A percentile compares a stretch with the other conserved stretches of the same genome.
phyloP scores from a whole-genome alignment of 2,329 filamentous ascomycete species.

The Sphaerulina musiva region DNA sequence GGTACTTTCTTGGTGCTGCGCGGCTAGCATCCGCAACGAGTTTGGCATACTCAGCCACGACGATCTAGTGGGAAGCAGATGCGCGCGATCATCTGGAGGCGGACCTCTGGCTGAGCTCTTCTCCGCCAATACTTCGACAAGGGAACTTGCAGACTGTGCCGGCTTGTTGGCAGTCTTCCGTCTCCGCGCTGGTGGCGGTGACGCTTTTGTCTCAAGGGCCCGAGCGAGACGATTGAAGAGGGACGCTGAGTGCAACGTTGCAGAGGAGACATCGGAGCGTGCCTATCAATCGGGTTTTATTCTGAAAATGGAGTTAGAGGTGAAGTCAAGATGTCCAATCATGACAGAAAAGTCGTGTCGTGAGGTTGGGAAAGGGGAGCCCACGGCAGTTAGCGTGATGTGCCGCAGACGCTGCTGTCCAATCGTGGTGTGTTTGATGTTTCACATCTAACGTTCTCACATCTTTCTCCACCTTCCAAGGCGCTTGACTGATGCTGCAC shows the following conservation, averaged over 20 bases:
- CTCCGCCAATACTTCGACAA: slow-evolving; percentile 8
- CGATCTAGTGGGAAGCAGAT: slow-evolving; percentile 3
- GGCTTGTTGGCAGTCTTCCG: slow-evolving; percentile 9
- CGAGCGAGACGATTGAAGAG: slow-evolving; percentile 2
- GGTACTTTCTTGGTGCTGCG: not conserved
- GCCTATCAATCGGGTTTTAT: slow-evolving; percentile 7
- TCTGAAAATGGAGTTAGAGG: slow-evolving; percentile 1
- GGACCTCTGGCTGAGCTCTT: slow-evolving; percentile 9
- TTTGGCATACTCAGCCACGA: slow-evolving; percentile 7
- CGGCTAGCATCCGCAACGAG: not conserved
- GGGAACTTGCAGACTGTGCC: slow-evolving; percentile 3
- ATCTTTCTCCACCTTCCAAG: not conserved
- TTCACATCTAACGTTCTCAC: not conserved
- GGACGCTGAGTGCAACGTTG: slow-evolving; percentile 5
- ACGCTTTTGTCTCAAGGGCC: slow-evolving; percentile 11
- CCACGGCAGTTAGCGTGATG: not conserved
- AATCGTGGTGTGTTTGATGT: not conserved
- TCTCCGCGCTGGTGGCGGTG: slow-evolving; percentile 5
- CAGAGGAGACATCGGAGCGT: slow-evolving; percentile 9
- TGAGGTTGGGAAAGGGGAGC: slow-evolving; percentile 6
- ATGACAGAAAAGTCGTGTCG: not conserved
- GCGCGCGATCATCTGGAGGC: slow-evolving; percentile 4
- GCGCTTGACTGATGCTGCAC: not conserved
- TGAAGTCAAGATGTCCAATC: slow-evolving; percentile 13
- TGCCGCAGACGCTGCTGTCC: not conserved